Base-by-base conservation (phyloP, 768 basidiomycete species). In the Mycena venus region DNA sequence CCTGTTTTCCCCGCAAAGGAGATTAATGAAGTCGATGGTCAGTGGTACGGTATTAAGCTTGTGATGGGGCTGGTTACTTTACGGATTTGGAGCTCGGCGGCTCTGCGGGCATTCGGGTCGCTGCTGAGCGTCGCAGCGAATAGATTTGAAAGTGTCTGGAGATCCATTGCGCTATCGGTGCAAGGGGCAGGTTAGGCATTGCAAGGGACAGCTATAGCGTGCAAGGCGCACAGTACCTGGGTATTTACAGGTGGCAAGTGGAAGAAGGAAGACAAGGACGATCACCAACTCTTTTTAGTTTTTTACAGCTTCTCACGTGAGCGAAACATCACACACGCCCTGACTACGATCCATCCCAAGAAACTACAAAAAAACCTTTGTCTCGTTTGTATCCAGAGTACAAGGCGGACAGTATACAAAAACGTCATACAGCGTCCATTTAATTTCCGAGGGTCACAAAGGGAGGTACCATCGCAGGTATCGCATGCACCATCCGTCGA, bases 11-110 rank as follows among this genome's bases (percentile, higher is more conserved):
- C 11, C 23, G 21, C 23, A 38, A 19, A 49, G 59, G 73, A 56
- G 29, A 51, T 68, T 55, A 70, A 75, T 76, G 62, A 78, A 74
- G 51, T 27, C 32, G 10, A 65, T n/a, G 49, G 36, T 49, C 25
- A 65, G 60, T 17, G 34, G 34, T 34, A 42, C 27, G 5, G 44
- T 55, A 31, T 53, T 47, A 73, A 64, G n/a, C 42, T 61, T 58
- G 29, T 55, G 51, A 36, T 15, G 42, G 36, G 19, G 51, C 12
- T 51, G 17, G 14, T 51, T 64, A 95, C 96, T 89, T 94, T 96
- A 78, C 95, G 92, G 79, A 98, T 94, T 82, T 97, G 91, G 34
- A 97, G 90, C 83, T 98, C 96, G 55, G 92, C 94, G 42, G 94
- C 86, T 80, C 95, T 95, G 77, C 96, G 92, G 72, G 93, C 90